Base-by-base conservation (phyloP, 192 early-diverging fungal species). In the Linderina pennispora region DNA sequence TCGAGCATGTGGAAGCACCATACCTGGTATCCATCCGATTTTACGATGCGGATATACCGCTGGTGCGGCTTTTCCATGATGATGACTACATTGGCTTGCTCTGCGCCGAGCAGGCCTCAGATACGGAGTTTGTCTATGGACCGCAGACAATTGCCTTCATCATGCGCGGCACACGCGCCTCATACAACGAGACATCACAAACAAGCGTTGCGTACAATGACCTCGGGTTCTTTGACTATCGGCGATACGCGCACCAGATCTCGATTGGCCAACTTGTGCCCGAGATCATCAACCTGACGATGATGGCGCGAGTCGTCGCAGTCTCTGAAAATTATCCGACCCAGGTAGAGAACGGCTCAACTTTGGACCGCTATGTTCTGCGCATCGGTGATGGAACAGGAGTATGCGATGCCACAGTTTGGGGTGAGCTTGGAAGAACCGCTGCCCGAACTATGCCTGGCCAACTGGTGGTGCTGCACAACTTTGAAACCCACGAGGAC, bases 311-410 rank as follows among this genome's bases (percentile, higher is more conserved):
- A n/a, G 44, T 74, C n/a, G 48, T 63, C 0, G 59, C 63, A 0
- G 59, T 62, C 26, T 74, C 71, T 1, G 44, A 55, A 4, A 74
- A 66, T n/a, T n/a, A n/a, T n/a, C n/a, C n/a, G n/a, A n/a, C n/a
- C n/a, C n/a, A n/a, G n/a, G n/a, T n/a, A n/a, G n/a, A n/a, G n/a
- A n/a, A n/a, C n/a, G n/a, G n/a, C n/a, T n/a, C n/a, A n/a, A n/a
- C 24, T 2, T 38, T 24, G 8, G 50, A 62, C 28, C 48, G 71
- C 16, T 62, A 55, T 16, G 63, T 59, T 3, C 40, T 74, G 22
- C 71, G 71, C 1, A 31, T 74, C 1, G 47, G 35, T 26, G 71
- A 66, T 35, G 55, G 35, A 13, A 52, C 58, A 2, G 70, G 44
- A 0, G 44, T 34, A n/a, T 35, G 58, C 39, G 70, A 74, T 34